phyloP scores from a whole-genome alignment of 306 rosid genomes.

The Gastrolobium villosum region DNA sequence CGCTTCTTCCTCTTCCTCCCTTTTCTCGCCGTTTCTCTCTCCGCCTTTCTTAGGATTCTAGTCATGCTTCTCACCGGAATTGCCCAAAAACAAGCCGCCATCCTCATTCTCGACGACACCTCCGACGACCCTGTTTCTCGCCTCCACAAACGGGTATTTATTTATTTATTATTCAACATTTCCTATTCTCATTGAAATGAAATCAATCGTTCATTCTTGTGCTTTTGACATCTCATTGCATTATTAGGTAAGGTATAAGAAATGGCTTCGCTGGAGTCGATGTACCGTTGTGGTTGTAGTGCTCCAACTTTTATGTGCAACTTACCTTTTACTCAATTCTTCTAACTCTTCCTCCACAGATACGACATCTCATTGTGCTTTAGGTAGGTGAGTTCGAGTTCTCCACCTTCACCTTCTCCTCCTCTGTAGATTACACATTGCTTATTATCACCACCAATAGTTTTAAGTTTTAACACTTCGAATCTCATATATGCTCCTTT shows the following conservation, averaged over 20 bases:
- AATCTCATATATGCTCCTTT: neutral
- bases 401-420: neutral
- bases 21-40: constrained; percentile 46
- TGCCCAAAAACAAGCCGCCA: constrained; percentile 76
- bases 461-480: too few relatives aligned
- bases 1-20: constrained; percentile 47
- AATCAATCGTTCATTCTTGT: too few relatives aligned
- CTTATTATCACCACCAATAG: too few relatives aligned
- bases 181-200: neutral
- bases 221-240: constrained; percentile 28
- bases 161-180: neutral
- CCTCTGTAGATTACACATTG: neutral
- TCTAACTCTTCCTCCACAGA: constrained; percentile 47
- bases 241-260: constrained; percentile 69
- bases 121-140: constrained; percentile 48
- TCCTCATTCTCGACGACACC: constrained; percentile 56
- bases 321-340: constrained; percentile 61
- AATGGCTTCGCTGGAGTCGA: constrained; percentile 89
- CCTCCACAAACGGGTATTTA: constrained; percentile 63
- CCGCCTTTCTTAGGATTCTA: constrained; percentile 56
- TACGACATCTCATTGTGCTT: constrained; percentile 52
- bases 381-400: constrained; percentile 62
- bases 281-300: constrained; percentile 52
- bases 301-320: constrained; percentile 69
- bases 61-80: constrained; percentile 66